phyloP scores from a whole-genome alignment of 768 basidiomycete species.

The Cubamyces sp. region DNA sequence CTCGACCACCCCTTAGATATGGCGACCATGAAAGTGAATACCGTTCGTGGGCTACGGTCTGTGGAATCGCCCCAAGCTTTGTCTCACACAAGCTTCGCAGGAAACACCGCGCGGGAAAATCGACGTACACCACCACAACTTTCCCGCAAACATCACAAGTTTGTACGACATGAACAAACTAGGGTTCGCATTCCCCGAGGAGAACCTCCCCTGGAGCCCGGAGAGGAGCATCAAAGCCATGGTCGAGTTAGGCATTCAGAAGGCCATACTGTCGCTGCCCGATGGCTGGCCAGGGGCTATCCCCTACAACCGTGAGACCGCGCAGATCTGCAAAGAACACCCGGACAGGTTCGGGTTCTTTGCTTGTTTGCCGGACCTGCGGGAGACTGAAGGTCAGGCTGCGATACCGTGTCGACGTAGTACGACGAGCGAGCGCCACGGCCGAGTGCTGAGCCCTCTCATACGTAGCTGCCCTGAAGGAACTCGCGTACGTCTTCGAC shows the following conservation, averaged over 20 bases:
- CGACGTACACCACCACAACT: slow-evolving; percentile 79
- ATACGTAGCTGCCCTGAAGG: slow-evolving; percentile 53
- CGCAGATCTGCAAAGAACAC: slow-evolving; percentile 50
- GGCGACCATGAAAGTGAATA: too few relatives aligned
- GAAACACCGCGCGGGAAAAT: slow-evolving; percentile 33
- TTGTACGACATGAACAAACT: slow-evolving; percentile 44
- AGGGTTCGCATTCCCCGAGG: slow-evolving; percentile 67
- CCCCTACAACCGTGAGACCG: slow-evolving; percentile 49
- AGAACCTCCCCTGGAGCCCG: slow-evolving; percentile 66
- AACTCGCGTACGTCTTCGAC: slow-evolving; percentile 65
- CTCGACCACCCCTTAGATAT: too few relatives aligned
- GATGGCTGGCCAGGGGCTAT: slow-evolving; percentile 47
- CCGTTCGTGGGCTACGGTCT: too few relatives aligned
- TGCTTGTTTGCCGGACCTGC: slow-evolving; percentile 54
- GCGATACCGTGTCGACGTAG: neutral
- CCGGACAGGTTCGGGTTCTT: slow-evolving; percentile 70
- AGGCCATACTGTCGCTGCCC: slow-evolving; percentile 69
- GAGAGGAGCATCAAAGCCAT: slow-evolving; percentile 60
- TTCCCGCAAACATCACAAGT: slow-evolving; percentile 55
- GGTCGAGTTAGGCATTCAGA: slow-evolving; percentile 59
- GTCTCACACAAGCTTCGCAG: neutral
- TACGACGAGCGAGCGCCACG: too few relatives aligned
- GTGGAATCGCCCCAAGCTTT: too few relatives aligned
- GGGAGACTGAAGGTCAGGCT: neutral
- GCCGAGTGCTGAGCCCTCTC: neutral